A percentile compares a stretch with the other conserved stretches of the same genome.
Conservation (phyloP, 169 alveolate species). For the Plasmodium malariae region DNA sequence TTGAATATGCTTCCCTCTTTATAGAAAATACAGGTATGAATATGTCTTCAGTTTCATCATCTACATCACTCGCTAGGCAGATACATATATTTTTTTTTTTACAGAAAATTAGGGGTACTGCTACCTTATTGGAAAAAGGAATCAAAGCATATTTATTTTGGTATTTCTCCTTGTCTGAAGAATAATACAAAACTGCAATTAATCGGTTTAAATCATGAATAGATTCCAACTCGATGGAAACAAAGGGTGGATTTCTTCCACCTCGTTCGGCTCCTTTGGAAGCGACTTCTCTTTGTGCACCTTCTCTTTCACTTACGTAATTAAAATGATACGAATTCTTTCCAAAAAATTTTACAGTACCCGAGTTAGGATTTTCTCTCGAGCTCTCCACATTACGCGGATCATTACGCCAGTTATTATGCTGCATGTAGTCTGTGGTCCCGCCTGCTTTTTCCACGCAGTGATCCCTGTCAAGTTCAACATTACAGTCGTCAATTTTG, state of each 20-base stretch:
- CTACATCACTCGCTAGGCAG: not conserved
- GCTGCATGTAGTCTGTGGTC: too few species aligned
- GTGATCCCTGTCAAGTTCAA: too few species aligned
- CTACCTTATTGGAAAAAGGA: conserved; percentile 2
- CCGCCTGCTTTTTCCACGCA: too few species aligned
- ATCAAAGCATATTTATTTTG: conserved; percentile 31
- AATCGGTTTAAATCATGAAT: conserved; percentile 6
- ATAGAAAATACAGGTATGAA: conserved; percentile 36
- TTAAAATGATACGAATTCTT: conserved; percentile 6
- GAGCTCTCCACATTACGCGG: too few species aligned
- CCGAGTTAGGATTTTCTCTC: not conserved
- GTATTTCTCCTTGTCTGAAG: conserved; percentile 19
- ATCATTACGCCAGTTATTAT: not conserved
- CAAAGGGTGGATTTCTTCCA: too few species aligned
- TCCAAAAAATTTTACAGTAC: conserved; percentile 24
- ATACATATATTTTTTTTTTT: not conserved
- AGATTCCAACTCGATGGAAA: conserved; percentile 3
- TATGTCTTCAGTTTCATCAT: not conserved
- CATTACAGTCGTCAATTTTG: too few species aligned
- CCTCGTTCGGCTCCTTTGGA: too few species aligned
- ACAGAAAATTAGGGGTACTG: conserved; percentile 19
- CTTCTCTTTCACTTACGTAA: not conserved
- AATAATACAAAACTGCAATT: conserved; percentile 22
- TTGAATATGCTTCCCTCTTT: not conserved
- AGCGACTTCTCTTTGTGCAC: too few species aligned